Conservation (phyloP, 257 asterid genomes). For the Coffea canephora region DNA sequence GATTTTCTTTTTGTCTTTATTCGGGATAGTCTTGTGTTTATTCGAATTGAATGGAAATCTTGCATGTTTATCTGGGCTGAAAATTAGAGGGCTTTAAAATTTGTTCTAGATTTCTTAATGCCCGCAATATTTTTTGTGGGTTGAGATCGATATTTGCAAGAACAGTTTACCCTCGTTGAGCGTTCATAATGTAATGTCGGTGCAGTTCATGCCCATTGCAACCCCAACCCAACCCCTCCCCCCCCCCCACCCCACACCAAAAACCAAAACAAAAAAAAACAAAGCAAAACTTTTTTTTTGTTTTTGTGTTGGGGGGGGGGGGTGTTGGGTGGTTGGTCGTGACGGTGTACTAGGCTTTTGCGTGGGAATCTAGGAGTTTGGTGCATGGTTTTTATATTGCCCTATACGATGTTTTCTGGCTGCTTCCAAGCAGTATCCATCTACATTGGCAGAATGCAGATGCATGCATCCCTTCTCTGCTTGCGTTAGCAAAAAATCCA, state of each 20-base stretch:
- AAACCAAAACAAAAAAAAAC: too few relatives aligned
- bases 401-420: too few relatives aligned
- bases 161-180: neutral
- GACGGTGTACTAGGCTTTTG: too few relatives aligned
- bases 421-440: neutral
- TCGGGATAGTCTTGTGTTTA: neutral
- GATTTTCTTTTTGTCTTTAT: neutral
- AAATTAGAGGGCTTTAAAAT: neutral
- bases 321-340: too few relatives aligned
- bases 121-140: neutral
- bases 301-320: too few relatives aligned
- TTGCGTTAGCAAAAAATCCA: neutral
- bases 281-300: too few relatives aligned
- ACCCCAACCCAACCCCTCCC: too few relatives aligned
- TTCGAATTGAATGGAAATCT: neutral
- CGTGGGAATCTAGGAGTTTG: too few relatives aligned
- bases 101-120: neutral
- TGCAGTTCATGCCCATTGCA: too few relatives aligned
- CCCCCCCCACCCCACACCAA: too few relatives aligned
- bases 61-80: neutral
- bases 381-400: too few relatives aligned
- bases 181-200: too few relatives aligned
- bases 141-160: neutral
- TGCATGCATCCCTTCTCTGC: neutral
- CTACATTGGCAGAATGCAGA: neutral